These are phyloP conservation scores for Tuber magnatum DNA, from an alignment of 495 filamentous ascomycete species.

Conservation along the genomic window DNA sequence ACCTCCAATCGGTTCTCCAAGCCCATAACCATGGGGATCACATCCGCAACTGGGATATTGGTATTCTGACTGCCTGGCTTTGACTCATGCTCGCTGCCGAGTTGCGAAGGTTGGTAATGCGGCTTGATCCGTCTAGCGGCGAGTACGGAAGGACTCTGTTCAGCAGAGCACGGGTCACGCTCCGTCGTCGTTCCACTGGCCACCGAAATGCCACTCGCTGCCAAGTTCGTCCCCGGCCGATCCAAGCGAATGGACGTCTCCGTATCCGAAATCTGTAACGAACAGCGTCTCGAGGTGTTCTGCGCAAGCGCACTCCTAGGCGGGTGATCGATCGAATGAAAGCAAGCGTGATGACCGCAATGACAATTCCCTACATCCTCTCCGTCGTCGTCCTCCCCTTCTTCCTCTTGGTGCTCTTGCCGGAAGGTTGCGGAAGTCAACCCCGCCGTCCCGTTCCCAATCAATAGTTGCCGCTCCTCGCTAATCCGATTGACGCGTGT, in stretches of 20 bases:
- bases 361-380: conserved; percentile 23
- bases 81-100: conserved; percentile 10
- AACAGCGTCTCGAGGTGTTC: conserved; percentile 15
- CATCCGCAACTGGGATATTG: not conserved
- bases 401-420: not conserved
- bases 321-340: conserved; percentile 22
- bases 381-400: conserved; percentile 13
- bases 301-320: conserved; percentile 6
- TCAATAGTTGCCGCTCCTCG: conserved; percentile 7
- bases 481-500: conserved; percentile 11
- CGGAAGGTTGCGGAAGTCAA: not conserved
- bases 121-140: conserved; percentile 9
- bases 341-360: conserved; percentile 37
- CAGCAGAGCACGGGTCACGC: conserved; percentile 21
- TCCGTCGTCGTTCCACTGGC: conserved; percentile 34
- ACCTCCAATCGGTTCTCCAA: not conserved
- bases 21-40: not conserved
- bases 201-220: conserved; percentile 30
- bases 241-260: conserved; percentile 24
- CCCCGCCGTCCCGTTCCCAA: not conserved
- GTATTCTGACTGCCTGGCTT: conserved; percentile 14
- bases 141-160: conserved; percentile 17
- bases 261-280: conserved; percentile 19
- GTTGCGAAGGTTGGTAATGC: conserved; percentile 19
- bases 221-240: conserved; percentile 12